A percentile compares a stretch with the other conserved stretches of the same genome.
Conservation (phyloP, 495 filamentous ascomycete species). For the Podospora didyma region DNA sequence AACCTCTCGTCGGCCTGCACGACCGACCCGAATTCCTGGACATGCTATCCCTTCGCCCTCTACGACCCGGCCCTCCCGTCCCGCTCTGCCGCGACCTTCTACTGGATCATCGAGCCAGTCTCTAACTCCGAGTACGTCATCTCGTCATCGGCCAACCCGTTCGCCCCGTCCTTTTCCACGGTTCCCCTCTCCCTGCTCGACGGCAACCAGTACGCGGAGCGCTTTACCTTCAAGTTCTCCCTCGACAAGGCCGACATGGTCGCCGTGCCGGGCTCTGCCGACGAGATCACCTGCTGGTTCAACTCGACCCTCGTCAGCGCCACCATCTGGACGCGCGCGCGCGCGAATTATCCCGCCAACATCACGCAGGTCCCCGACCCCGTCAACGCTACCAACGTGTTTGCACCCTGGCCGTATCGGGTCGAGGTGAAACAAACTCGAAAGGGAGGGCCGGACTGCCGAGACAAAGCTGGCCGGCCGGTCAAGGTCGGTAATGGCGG, state of each 20-base stretch:
- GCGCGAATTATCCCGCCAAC: constrained; percentile 32
- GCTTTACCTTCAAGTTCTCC: constrained; percentile 45
- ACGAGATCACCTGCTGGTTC: constrained; percentile 43
- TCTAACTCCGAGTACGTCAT: constrained; percentile 31
- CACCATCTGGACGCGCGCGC: constrained; percentile 50
- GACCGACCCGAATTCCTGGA: constrained; percentile 45
- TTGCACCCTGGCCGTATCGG: constrained; percentile 43
- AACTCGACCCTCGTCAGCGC: constrained; percentile 45
- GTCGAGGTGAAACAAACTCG: constrained; percentile 38
- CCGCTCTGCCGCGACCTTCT: constrained; percentile 43
- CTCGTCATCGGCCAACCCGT: constrained; percentile 46
- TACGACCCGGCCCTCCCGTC: constrained; percentile 31
- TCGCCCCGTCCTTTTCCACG: constrained; percentile 72
- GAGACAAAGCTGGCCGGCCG: background rate
- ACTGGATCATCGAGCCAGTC: constrained; percentile 48
- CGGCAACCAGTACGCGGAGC: constrained; percentile 57
- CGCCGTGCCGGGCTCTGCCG: too few species aligned
- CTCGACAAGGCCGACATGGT: constrained; percentile 41
- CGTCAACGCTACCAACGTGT: constrained; percentile 14
- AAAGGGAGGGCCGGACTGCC: constrained; percentile 39
- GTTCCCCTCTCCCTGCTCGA: constrained; percentile 74
- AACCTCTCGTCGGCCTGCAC: constrained; percentile 47
- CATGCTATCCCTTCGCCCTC: constrained; percentile 50
- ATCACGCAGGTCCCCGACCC: background rate
- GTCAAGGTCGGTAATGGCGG: background rate